A percentile compares a stretch with the other conserved stretches of the same genome.
phyloP scores from a whole-genome alignment of 345 rosid species.

The Hypericum androsaemum region DNA sequence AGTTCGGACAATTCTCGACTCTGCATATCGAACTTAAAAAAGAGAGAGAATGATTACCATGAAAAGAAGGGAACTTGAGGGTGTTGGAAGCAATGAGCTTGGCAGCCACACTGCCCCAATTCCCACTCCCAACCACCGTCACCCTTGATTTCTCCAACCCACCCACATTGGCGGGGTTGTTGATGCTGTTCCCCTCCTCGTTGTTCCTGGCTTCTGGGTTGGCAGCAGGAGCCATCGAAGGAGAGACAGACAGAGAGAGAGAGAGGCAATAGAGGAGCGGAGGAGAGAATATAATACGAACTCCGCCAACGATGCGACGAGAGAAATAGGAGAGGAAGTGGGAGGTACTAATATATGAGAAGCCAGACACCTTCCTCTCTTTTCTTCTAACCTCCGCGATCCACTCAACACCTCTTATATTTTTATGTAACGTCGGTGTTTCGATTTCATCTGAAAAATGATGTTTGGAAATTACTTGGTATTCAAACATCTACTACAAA shows the following conservation, averaged over 20 bases:
- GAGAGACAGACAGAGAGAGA: background rate
- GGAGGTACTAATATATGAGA: background rate
- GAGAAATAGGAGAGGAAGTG: background rate
- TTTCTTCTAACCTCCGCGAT: background rate
- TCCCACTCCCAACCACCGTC: constrained; percentile 89
- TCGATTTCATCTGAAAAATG: too few relatives aligned
- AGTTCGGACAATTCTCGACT: background rate
- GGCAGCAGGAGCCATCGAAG: constrained; percentile 10
- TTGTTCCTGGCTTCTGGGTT: too few relatives aligned
- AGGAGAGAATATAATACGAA: too few relatives aligned
- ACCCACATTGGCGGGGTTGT: background rate
- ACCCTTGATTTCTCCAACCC: constrained; percentile 46
- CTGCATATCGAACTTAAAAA: too few relatives aligned
- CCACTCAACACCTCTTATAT: too few relatives aligned
- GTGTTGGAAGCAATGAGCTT: constrained; percentile 91
- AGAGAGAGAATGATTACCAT: constrained; percentile 32
- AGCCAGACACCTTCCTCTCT: background rate
- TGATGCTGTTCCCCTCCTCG: constrained; percentile 3
- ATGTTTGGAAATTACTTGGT: too few relatives aligned
- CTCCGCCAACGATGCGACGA: too few relatives aligned
- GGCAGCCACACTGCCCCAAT: constrained; percentile 98
- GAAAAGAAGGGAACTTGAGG: constrained; percentile 57
- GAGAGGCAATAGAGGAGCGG: constrained; percentile 1
- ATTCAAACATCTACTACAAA: too few relatives aligned
- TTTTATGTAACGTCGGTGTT: too few relatives aligned